Evolutionary conservation across 805 yeast species (phyloP), one percentile per base, ranked within the genome.

Genomic region (Maudiozyma serrabonitensis): DNA sequence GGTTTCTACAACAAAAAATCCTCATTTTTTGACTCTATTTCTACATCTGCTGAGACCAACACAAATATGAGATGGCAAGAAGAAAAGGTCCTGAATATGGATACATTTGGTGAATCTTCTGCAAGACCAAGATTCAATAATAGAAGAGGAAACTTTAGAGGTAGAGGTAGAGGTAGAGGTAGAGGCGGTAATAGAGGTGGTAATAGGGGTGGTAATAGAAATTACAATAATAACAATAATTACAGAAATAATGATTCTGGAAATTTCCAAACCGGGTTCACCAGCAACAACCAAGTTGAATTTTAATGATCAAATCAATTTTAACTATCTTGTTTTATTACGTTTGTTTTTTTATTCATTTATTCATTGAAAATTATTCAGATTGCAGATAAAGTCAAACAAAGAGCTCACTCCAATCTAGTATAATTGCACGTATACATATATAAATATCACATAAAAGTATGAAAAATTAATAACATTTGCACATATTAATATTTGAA

Each of bases 11-110:
- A 89, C 70, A 88, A 82, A 66, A 76, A 78, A 60, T 79, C 88
- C 13, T 89, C 97, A 1, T 91, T 93, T 67, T 91, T 91, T 61
- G 98, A 93, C 68, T 79, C 78, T 53, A 79, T 91, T 50, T 84
- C 95, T 11, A 78, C 88, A 11, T 81, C 88, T 4, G 68, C 81
- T 38, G 77, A 75, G 47, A 75, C 75, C 45, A 61, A 68, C 25
- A 61, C 65, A 8, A 65, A 63, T 28, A 71, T 80, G 78, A 76
- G 81, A 60, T 83, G 95, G 81, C 70, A 75, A 44, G 85, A 82
- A 56, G 95, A 87, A 60, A 81, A 83, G 52, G 69, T 69, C 44
- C 75, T 86, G 61, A 88, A 88, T 64, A 60, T 80, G 68, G 95
- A 87, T 66, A 87, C 95, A 1, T 88, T 87, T 68, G 95, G 96